phyloP scores from a whole-genome alignment of 2,329 filamentous ascomycete genomes.

The Penicillium sp. region DNA sequence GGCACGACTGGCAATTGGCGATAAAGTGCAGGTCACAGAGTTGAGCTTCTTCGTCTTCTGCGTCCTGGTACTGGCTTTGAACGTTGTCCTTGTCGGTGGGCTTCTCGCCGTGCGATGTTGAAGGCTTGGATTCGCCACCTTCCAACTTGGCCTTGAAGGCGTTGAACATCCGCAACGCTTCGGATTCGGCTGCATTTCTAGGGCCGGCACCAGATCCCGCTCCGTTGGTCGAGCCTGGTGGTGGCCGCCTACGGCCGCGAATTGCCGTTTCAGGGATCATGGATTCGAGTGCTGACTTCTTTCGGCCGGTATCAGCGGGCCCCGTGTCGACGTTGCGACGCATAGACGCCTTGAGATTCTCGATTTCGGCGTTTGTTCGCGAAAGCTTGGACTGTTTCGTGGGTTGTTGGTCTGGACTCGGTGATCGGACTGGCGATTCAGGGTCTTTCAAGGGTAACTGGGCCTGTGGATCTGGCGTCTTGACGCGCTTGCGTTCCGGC shows the following conservation, averaged over 20 bases:
- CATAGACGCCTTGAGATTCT: slow-evolving; percentile 48
- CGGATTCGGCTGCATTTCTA: slow-evolving; percentile 57
- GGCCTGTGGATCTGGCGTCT: slow-evolving; percentile 41
- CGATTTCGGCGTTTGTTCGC: slow-evolving; percentile 47
- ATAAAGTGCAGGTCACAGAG: slow-evolving; percentile 96
- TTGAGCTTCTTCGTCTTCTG: slow-evolving; percentile 62
- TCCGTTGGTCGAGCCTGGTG: slow-evolving; percentile 32
- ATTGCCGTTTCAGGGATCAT: slow-evolving; percentile 50
- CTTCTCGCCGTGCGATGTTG: slow-evolving; percentile 19
- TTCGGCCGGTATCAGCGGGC: slow-evolving; percentile 34
- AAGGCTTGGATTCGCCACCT: slow-evolving; percentile 31
- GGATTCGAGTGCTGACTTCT: slow-evolving; percentile 48
- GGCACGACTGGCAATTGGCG: slow-evolving; percentile 88
- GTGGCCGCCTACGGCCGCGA: slow-evolving; percentile 46
- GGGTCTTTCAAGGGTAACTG: slow-evolving; percentile 48
- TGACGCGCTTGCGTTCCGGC: slow-evolving; percentile 32
- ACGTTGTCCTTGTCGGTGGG: slow-evolving; percentile 11
- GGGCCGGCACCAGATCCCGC: slow-evolving; percentile 56
- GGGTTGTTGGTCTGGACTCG: slow-evolving; percentile 28
- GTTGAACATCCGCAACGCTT: slow-evolving; percentile 68
- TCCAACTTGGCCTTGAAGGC: slow-evolving; percentile 79
- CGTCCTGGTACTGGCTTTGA: slow-evolving; percentile 17
- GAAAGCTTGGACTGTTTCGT: slow-evolving; percentile 38
- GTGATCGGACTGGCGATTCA: slow-evolving; percentile 41
- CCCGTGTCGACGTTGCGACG: slow-evolving; percentile 39